Evolutionary conservation across 2,329 filamentous ascomycete species (phyloP).

Genomic region (Aspergillus ochraceus): DNA sequence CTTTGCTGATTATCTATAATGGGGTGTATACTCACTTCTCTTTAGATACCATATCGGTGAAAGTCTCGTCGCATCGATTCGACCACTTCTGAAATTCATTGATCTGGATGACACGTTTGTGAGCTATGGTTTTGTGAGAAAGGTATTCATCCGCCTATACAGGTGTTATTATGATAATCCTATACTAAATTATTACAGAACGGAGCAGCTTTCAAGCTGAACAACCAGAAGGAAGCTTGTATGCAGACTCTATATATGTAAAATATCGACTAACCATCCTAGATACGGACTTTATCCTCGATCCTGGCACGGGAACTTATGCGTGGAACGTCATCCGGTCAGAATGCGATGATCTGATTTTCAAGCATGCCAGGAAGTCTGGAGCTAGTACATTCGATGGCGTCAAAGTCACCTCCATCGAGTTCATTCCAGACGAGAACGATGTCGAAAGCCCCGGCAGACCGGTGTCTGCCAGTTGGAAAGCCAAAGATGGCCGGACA

Average conservation of each 20-base stretch:
- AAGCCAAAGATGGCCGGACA: slow-evolving; percentile 1
- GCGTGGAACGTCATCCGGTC: slow-evolving; percentile 33
- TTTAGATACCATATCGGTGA: slow-evolving; percentile 44
- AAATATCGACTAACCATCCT: neutral
- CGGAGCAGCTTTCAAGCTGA: neutral
- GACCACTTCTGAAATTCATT: slow-evolving; percentile 48
- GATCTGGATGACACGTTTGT: slow-evolving; percentile 36
- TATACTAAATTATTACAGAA: neutral
- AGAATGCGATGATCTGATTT: slow-evolving; percentile 30
- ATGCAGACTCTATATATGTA: neutral
- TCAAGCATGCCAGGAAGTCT: slow-evolving; percentile 26
- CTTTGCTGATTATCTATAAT: too few species aligned
- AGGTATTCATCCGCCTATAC: neutral
- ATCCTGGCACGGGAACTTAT: slow-evolving; percentile 19
- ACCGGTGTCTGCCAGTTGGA: slow-evolving; percentile 4
- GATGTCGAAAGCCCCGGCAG: neutral
- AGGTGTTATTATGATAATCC: too few species aligned
- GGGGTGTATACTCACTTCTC: too few species aligned
- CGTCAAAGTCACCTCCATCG: neutral
- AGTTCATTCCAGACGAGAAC: neutral
- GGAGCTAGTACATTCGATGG: slow-evolving; percentile 19
- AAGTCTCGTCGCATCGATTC: slow-evolving; percentile 40
- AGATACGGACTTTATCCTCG: slow-evolving; percentile 27
- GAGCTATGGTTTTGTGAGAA: slow-evolving; percentile 4
- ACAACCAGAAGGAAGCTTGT: neutral